phyloP scores from a whole-genome alignment of 306 rosid genomes.

The Vigna unguiculata region DNA sequence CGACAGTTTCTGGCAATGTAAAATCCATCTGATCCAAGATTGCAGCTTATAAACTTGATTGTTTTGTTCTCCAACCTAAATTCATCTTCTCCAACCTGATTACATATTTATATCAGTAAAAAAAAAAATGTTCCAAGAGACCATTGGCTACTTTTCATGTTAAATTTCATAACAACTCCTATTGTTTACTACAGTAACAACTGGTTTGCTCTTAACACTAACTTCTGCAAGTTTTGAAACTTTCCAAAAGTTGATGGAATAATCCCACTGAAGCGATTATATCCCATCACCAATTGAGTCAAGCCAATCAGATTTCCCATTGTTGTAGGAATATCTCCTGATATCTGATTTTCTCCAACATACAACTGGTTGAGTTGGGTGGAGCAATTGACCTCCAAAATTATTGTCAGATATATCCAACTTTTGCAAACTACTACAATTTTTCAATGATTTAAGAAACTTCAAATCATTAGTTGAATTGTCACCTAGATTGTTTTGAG shows the following conservation, averaged over 20 bases:
- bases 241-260: not conserved
- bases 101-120: too few species aligned
- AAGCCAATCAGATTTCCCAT: not conserved
- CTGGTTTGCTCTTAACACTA: not conserved
- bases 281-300: not conserved
- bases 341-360: not conserved
- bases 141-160: too few species aligned
- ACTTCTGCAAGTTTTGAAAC: not conserved
- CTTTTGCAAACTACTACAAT: not conserved
- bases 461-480: not conserved
- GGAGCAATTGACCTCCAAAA: not conserved
- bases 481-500: not conserved
- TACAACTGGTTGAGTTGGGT: not conserved
- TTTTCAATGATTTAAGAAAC: not conserved
- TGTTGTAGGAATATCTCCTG: not conserved
- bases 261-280: not conserved
- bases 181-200: too few species aligned
- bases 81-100: too few species aligned
- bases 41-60: too few species aligned
- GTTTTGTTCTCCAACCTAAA: too few species aligned
- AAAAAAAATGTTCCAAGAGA: too few species aligned
- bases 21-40: too few species aligned
- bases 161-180: too few species aligned
- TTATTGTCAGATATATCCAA: not conserved
- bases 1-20: too few species aligned